Evolutionary conservation across 2,329 filamentous ascomycete species (phyloP), one percentile per base, ranked within the genome.

Genomic region (Colletotrichum karsti): DNA sequence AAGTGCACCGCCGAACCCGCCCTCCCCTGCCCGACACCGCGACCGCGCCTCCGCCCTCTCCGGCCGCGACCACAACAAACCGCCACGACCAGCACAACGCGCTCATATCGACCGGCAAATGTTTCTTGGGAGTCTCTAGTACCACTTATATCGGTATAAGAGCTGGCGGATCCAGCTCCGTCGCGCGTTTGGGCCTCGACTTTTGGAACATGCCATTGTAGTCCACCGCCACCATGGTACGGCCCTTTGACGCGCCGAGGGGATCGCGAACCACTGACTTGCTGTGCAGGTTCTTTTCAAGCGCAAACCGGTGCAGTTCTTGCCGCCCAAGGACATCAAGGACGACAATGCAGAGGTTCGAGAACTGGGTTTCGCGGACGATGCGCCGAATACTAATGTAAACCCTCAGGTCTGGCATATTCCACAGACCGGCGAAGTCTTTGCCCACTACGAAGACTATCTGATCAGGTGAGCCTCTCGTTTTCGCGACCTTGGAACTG

Each of bases 271-370:
- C 37, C 58, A 58, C 61, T 69, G 63, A 73, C 74, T 42, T 69
- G 57, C 66, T 73, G 67, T 59, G 56, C 77, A 98, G 95, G 95
- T 99, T 74, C 88, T 97, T 72, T 98, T 93, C 82, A 98, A 98
- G 84, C 90, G 96, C 75, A 98, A 98, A 82, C 95, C 95, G 64
- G 94, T 98, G 77, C 91, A 93, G 82, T 92, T 94, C 78, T 84
- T 95, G 72, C 87, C 92, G 55, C 86, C 87, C 53, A 92, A 92
- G 22, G 84, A 88, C 58, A 88, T 95, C 72, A 87, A 94, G 73
- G 91, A 96, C 84, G 93, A 97, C 72, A 90, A 93, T 75, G 87
- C 89, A 73, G 94, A 98, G 88, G 95, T 95, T 86, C 74, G 87
- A 65, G 57, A 48, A 42, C 67, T 61, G 60, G 13, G 39, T 28